Evolutionary conservation across 305 asterid species (phyloP), one percentile per base, ranked within the genome.

Genomic region (Fraxinus albicans): DNA sequence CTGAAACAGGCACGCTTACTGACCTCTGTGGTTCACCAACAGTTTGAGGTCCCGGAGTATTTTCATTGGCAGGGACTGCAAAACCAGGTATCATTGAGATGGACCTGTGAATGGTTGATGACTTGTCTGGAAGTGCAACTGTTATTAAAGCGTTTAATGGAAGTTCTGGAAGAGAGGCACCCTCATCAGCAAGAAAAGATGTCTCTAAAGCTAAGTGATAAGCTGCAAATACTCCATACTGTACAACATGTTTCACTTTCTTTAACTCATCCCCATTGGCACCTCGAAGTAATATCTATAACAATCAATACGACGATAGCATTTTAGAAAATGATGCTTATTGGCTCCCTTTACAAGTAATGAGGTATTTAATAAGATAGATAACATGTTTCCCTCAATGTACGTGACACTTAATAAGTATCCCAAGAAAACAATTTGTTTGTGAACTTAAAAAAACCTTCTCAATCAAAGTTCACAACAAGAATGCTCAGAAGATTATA

Each of bases 101-200:
- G 80, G 97, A 93, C 85, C 95, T 85, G 82, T 90, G 96, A 74
- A 89, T 87, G 23, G 83, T 79, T 55, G 94, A 94, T 81, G 92
- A 80, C 88, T 90, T 95, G 78, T 90, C 97, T 13, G 98, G 97
- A 83, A 96, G 94, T 40, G 93, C 93, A 78, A 94, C 96, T 3
- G 92, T 89, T 34, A 96, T 91, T 67, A 95, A 92, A 80, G 97
- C 84, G 82, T 87, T 88, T 85, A 91, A 84, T 73, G 97, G 94
- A 81, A 94, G 88, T 81, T 91, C 93, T 76, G 98, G 98, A 85
- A 96, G 85, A 73, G 97, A 91, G 85, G 99, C 98, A 76, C 99
- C 99, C 87, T 96, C 99, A 85, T 96, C 98, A 85, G 98, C 99
- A 80, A 96, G 97, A 89, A 96, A 94, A 83, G 98, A 96, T 50